Conservation (phyloP, 768 basidiomycete genomes). For the Myochromella boudieri region DNA sequence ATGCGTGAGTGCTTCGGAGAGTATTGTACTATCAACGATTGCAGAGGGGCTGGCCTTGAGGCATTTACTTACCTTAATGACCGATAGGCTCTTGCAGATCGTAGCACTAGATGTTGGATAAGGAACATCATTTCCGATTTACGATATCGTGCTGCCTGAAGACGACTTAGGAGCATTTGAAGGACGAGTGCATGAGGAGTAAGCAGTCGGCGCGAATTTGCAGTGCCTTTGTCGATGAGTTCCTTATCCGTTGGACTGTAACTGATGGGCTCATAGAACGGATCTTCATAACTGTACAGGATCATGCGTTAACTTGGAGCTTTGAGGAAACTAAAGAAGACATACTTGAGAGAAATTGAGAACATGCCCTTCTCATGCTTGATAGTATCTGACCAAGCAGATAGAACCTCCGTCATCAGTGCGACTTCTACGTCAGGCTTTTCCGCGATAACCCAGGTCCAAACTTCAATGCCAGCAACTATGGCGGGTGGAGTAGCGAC, state of each 20-base stretch:
- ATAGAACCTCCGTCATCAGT: constrained; percentile 80
- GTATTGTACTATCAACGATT: too few species aligned
- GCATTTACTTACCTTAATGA: constrained; percentile 63
- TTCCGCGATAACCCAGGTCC: constrained; percentile 95
- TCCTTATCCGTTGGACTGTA: constrained; percentile 92
- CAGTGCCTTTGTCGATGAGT: constrained; percentile 69
- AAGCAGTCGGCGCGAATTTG: constrained; percentile 72
- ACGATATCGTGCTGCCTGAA: constrained; percentile 92
- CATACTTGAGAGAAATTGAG: constrained; percentile 77
- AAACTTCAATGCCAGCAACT: constrained; percentile 86
- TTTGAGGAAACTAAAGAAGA: constrained; percentile 8
- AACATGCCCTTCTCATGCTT: constrained; percentile 81
- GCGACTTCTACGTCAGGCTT: constrained; percentile 80
- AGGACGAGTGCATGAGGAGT: constrained; percentile 82
- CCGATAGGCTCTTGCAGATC: constrained; percentile 70
- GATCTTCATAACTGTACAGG: constrained; percentile 74
- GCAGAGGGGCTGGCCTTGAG: not conserved
- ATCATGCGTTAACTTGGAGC: not conserved
- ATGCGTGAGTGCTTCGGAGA: constrained; percentile 76
- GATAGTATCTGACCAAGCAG: constrained; percentile 87
- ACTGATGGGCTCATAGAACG: constrained; percentile 81
- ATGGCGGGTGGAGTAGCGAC: constrained; percentile 86
- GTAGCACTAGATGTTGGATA: constrained; percentile 79
- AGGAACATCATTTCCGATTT: constrained; percentile 82
- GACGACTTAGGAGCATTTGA: constrained; percentile 85